Conservation (phyloP, 495 filamentous ascomycete genomes). For the Melanomma pulvis-pyrius region DNA sequence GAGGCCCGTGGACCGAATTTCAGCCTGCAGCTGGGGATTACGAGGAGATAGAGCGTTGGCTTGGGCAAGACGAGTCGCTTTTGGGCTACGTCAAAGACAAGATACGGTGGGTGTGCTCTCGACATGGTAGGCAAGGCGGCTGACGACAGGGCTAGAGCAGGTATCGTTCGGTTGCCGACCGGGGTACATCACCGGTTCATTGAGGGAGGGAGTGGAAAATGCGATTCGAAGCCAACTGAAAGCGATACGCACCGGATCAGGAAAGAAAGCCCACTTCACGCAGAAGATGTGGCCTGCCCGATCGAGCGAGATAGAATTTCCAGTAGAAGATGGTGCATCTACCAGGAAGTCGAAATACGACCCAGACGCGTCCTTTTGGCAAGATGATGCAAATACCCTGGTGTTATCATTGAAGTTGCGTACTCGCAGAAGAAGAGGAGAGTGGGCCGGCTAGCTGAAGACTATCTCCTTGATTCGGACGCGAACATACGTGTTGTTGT, state of each 20-base stretch:
- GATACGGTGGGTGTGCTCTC: constrained; percentile 1
- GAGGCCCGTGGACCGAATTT: constrained; percentile 4
- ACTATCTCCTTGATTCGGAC: constrained; percentile 18
- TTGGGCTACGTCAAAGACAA: constrained; percentile 6
- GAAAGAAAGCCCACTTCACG: constrained; percentile 16
- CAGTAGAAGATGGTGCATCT: not conserved
- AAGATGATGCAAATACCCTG: constrained; percentile 17
- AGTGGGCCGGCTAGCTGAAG: constrained; percentile 16
- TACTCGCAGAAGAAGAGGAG: constrained; percentile 23
- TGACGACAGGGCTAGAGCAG: not conserved
- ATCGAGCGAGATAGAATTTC: constrained; percentile 20
- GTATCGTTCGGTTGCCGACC: constrained; percentile 27
- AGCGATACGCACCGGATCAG: constrained; percentile 24
- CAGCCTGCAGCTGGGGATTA: constrained; percentile 1
- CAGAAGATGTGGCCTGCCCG: constrained; percentile 29
- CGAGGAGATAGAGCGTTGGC: not conserved
- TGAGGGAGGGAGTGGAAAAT: constrained; percentile 21
- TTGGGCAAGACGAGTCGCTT: not conserved
- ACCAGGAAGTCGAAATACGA: constrained; percentile 23
- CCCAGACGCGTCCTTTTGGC: constrained; percentile 16
- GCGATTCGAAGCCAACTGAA: constrained; percentile 32
- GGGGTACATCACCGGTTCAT: constrained; percentile 26
- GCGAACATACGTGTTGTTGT: constrained; percentile 9
- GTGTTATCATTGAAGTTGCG: constrained; percentile 17
- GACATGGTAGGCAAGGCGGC: not conserved